phyloP scores from a whole-genome alignment of 2,329 filamentous ascomycete genomes.

The Pseudocercospora macadamiae region DNA sequence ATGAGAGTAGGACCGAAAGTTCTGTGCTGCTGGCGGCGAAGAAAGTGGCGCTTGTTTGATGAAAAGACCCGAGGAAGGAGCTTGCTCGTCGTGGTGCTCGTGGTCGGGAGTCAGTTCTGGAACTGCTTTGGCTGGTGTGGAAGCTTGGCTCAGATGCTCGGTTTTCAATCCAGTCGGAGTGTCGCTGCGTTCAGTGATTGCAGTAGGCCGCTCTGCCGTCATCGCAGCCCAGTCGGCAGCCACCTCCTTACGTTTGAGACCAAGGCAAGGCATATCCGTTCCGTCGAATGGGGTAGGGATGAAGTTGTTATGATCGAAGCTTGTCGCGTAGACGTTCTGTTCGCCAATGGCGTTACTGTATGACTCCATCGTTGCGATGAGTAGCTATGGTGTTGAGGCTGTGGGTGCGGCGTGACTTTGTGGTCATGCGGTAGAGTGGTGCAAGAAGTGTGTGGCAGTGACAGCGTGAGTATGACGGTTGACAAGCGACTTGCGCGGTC shows the following conservation, averaged over 20 bases:
- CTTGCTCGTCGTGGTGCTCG: neutral
- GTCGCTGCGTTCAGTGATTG: neutral
- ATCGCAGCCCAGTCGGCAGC: neutral
- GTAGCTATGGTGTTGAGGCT: neutral
- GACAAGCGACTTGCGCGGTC: neutral
- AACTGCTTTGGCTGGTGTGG: neutral
- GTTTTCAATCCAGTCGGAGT: neutral
- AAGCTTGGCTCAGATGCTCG: neutral
- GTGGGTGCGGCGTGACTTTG: neutral
- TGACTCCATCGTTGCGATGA: neutral
- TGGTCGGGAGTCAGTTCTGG: neutral
- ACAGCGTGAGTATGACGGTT: neutral
- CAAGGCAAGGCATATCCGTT: conserved; percentile 4
- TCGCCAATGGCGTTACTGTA: neutral
- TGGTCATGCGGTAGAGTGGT: neutral
- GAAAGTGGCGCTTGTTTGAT: conserved; percentile 1
- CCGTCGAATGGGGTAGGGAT: neutral
- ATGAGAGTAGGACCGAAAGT: neutral
- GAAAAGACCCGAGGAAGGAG: neutral
- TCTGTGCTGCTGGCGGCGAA: neutral
- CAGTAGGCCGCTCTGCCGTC: neutral
- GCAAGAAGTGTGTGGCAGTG: neutral
- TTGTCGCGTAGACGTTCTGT: neutral
- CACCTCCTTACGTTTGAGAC: neutral
- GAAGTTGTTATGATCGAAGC: neutral